A percentile compares a stretch with the other conserved stretches of the same genome.
Conservation (phyloP, 495 filamentous ascomycete genomes). For the Bathelium albidoporum region DNA sequence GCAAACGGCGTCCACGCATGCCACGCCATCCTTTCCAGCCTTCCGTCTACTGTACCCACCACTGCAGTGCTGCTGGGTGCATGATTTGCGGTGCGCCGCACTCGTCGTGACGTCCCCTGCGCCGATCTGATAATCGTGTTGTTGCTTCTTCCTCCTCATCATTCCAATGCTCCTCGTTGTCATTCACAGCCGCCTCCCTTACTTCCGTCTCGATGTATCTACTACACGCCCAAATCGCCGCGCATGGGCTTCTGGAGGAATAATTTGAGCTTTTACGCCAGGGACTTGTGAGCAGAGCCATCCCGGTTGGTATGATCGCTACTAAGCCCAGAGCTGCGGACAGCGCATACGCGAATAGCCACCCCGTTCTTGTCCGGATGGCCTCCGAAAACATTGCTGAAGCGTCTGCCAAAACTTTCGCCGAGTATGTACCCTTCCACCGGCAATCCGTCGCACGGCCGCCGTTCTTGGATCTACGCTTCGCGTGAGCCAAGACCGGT, state of each 20-base stretch:
- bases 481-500: neutral
- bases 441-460: conserved; percentile 6
- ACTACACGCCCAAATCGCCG: conserved; percentile 3
- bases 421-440: conserved; percentile 32
- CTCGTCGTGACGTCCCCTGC: neutral
- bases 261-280: conserved; percentile 25
- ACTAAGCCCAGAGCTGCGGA: neutral
- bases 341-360: conserved; percentile 29
- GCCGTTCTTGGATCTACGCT: neutral
- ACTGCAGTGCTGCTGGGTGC: neutral
- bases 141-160: neutral
- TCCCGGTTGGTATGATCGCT: neutral
- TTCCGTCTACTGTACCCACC: neutral
- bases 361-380: conserved; percentile 29
- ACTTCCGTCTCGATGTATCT: conserved; percentile 1
- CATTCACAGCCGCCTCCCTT: conserved; percentile 5
- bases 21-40: neutral
- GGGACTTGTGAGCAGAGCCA: conserved; percentile 24
- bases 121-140: neutral
- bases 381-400: conserved; percentile 30
- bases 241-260: conserved; percentile 25
- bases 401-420: conserved; percentile 34
- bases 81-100: conserved; percentile 3
- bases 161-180: conserved; percentile 2
- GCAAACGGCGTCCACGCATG: too few species aligned